phyloP scores from a whole-genome alignment of 306 rosid genomes.

The Heteromeles arbutifolia region DNA sequence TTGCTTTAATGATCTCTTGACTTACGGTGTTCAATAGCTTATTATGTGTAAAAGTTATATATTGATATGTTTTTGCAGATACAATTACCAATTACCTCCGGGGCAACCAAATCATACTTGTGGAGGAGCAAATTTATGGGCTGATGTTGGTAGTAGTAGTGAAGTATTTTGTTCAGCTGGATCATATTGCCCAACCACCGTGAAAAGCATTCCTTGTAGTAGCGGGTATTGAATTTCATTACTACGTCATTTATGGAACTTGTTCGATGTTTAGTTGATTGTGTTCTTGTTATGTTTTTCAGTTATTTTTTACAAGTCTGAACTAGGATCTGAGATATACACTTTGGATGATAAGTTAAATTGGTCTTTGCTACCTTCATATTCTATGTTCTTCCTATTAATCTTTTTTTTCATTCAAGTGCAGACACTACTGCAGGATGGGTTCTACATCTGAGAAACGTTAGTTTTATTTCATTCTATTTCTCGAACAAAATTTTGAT shows the following conservation, averaged over 20 bases:
- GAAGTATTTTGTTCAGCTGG: conserved; percentile 87
- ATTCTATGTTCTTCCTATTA: conserved; percentile 10
- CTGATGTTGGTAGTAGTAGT: conserved; percentile 62
- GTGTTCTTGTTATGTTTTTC: neutral
- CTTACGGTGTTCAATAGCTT: conserved; percentile 5
- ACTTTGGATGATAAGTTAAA: neutral
- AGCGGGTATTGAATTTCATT: conserved; percentile 58
- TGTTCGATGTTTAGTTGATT: neutral
- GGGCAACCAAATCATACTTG: conserved; percentile 77
- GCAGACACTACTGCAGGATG: conserved; percentile 87
- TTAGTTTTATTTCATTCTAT: conserved; percentile 24
- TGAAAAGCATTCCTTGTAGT: conserved; percentile 48
- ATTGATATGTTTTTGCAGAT: conserved; percentile 43
- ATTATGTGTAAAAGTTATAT: neutral
- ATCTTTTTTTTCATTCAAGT: conserved; percentile 17
- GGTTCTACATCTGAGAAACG: conserved; percentile 81
- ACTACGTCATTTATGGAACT: conserved; percentile 1
- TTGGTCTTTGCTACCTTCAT: neutral
- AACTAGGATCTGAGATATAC: neutral
- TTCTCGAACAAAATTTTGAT: neutral
- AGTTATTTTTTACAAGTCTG: neutral
- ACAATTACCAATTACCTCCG: conserved; percentile 80
- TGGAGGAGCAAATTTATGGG: conserved; percentile 95
- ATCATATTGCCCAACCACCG: conserved; percentile 85
- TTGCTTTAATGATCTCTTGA: neutral